Percentiles rank a stretch among this genome's conserved stretches.
Conservation (phyloP, 768 basidiomycete genomes). For the Boletus barrowsii region DNA sequence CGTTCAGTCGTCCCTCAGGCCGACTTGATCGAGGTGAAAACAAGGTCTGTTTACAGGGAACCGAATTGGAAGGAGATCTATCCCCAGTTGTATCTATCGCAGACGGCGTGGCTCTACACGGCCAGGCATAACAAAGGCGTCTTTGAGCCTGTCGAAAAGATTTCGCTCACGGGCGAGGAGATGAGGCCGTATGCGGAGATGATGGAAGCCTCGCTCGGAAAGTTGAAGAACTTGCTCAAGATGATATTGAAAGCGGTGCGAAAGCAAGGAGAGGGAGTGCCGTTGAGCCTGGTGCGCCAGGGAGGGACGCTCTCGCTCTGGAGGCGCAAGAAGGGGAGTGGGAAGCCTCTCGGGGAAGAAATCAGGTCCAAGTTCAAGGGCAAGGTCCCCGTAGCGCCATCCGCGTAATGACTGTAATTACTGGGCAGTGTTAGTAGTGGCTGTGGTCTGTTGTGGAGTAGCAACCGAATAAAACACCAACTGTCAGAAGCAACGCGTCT, state of each 20-base stretch:
- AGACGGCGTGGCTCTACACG: constrained; percentile 58
- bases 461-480: background rate
- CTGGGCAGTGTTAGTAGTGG: constrained; percentile 4
- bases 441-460: constrained; percentile 6
- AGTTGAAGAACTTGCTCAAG: constrained; percentile 28
- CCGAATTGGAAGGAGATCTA: constrained; percentile 60
- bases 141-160: constrained; percentile 50
- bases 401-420: background rate
- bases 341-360: constrained; percentile 16
- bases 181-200: constrained; percentile 23
- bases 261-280: constrained; percentile 48
- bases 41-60: constrained; percentile 25
- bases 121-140: constrained; percentile 54
- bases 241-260: constrained; percentile 48
- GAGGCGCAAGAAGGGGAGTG: constrained; percentile 36
- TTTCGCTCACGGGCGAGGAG: constrained; percentile 32
- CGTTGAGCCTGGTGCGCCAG: constrained; percentile 54
- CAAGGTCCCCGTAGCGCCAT: background rate
- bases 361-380: constrained; percentile 22
- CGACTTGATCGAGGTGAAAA: constrained; percentile 35
- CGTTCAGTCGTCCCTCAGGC: constrained; percentile 35
- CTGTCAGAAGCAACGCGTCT: background rate
- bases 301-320: constrained; percentile 45
- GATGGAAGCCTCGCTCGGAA: constrained; percentile 20
- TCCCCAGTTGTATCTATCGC: constrained; percentile 67